These are phyloP conservation scores for Herpetomonas tarakana DNA, from an alignment of 208 protist genomes.

Conservation along the genomic window DNA sequence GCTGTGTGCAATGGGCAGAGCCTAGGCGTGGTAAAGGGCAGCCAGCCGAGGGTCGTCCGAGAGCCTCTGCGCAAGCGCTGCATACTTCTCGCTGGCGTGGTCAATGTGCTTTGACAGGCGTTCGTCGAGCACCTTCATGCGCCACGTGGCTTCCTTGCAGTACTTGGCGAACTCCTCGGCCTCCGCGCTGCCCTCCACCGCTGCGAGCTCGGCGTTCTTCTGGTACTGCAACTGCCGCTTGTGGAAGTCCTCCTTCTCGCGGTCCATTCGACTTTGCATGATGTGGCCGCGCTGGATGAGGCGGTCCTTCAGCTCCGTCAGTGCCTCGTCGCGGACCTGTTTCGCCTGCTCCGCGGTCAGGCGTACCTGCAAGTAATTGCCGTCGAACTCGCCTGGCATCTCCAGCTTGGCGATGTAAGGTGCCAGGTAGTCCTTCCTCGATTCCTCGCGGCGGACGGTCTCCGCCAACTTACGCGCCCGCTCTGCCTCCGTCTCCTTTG, in stretches of 20 bases:
- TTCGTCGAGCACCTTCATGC: slow-evolving; percentile 90
- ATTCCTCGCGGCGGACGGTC: slow-evolving; percentile 58
- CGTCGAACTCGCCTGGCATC: slow-evolving; percentile 57
- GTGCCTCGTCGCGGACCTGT: slow-evolving; percentile 78
- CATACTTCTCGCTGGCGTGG: slow-evolving; percentile 84
- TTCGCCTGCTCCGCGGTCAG: slow-evolving; percentile 76
- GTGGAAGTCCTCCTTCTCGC: slow-evolving; percentile 85
- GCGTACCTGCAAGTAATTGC: slow-evolving; percentile 67
- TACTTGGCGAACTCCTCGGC: slow-evolving; percentile 82
- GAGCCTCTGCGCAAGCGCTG: slow-evolving; percentile 67
- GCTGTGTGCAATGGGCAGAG: background rate
- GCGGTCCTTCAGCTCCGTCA: slow-evolving; percentile 86
- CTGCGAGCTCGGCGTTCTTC: slow-evolving; percentile 59
- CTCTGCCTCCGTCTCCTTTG: slow-evolving; percentile 80
- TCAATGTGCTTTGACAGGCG: slow-evolving; percentile 85
- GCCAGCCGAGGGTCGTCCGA: slow-evolving; percentile 69
- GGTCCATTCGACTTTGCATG: slow-evolving; percentile 88
- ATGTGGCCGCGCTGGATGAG: slow-evolving; percentile 90
- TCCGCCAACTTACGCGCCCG: slow-evolving; percentile 67
- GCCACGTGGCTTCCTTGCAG: slow-evolving; percentile 89
- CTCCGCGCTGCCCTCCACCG: slow-evolving; percentile 64
- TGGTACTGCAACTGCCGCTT: slow-evolving; percentile 69
- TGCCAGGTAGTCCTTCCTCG: slow-evolving; percentile 85
- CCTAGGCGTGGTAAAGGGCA: slow-evolving; percentile 58
- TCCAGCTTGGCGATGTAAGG: slow-evolving; percentile 88